These are phyloP conservation scores for Hortiboletus flavorubellus DNA, from an alignment of 768 basidiomycete species.

Conservation along the genomic window DNA sequence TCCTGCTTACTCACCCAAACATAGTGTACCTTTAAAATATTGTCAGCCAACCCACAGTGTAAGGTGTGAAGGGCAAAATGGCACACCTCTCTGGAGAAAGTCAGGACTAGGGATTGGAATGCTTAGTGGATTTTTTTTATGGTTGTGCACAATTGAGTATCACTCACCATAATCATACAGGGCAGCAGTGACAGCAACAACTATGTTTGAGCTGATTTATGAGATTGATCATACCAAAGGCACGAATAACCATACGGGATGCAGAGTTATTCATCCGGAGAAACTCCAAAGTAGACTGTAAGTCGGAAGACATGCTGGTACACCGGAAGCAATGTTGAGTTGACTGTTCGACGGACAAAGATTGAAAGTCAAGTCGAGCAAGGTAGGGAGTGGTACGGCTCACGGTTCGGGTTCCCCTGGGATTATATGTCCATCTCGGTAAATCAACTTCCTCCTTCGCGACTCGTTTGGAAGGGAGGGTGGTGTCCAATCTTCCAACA, in stretches of 20 bases:
- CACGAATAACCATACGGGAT: background rate
- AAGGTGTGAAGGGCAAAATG: too few relatives aligned
- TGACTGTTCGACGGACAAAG: too few relatives aligned
- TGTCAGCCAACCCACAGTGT: background rate
- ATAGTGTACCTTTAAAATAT: conserved; percentile 5
- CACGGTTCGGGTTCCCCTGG: too few relatives aligned
- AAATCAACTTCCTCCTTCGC: too few relatives aligned
- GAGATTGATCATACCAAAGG: background rate
- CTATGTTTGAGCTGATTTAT: background rate
- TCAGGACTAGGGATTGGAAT: background rate
- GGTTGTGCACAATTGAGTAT: too few relatives aligned
- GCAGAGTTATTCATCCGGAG: background rate
- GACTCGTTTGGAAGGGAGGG: too few relatives aligned
- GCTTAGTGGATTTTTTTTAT: too few relatives aligned
- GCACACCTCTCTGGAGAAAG: background rate
- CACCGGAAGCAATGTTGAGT: too few relatives aligned
- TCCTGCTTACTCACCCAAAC: conserved; percentile 5
- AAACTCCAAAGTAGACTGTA: background rate
- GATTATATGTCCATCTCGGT: too few relatives aligned
- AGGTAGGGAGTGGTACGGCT: too few relatives aligned
- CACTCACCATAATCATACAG: conserved; percentile 13
- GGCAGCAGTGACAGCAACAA: background rate
- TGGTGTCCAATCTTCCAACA: too few relatives aligned
- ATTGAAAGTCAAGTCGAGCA: too few relatives aligned
- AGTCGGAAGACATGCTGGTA: background rate